Evolutionary conservation across 2,329 filamentous ascomycete genomes (phyloP), one percentile per base, ranked within the genome.

Genomic region (Bipolaris zeicola): DNA sequence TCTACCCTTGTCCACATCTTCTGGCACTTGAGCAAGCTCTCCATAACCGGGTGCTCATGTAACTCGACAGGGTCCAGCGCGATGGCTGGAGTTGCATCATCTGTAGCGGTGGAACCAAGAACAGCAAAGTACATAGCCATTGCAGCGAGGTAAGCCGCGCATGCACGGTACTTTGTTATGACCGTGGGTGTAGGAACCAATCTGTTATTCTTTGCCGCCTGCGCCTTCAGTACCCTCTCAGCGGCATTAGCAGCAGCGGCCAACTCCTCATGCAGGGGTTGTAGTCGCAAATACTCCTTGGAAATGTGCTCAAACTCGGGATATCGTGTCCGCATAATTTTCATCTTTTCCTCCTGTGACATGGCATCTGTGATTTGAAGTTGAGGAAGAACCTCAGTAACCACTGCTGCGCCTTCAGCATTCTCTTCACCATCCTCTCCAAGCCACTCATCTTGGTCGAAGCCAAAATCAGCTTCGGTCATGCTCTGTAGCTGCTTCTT

Each of bases 121-220:
- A 98, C 85, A 36, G 93, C 91, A 75, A 99, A 96, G 76, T 99
- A 99, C 86, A 96, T 93, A 46, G 90, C 89, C 64, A 99, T 82
- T 1, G 91, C 85, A 41, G 90, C 92, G 22, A 98, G 81, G 72
- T 99, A 98, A 57, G 92, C 91, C 5, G 91, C 89, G 37, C 96
- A 81, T 10, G 93, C 87, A 75, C 91, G 88, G 72, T 90, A 88
- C 74, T 94, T 95, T 56, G 91, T 82, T 8, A 77, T 62, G 7
- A 72, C 74, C 51, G 73, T 71, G 1, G 75, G 73, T 3, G 67
- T 72, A 0, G 62, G 57, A 16, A 52, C 44, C 1, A 42, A 10
- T 28, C 65, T 69, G 41, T 56, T 63, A 13, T 63, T 61, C 33
- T 72, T 73, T 1, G 64, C 60, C 6, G 55, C 53, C 38, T 70